These are phyloP conservation scores for Fomitiporia mediterranea DNA, from an alignment of 1,284 basidiomycete genomes.

Conservation along the genomic window DNA sequence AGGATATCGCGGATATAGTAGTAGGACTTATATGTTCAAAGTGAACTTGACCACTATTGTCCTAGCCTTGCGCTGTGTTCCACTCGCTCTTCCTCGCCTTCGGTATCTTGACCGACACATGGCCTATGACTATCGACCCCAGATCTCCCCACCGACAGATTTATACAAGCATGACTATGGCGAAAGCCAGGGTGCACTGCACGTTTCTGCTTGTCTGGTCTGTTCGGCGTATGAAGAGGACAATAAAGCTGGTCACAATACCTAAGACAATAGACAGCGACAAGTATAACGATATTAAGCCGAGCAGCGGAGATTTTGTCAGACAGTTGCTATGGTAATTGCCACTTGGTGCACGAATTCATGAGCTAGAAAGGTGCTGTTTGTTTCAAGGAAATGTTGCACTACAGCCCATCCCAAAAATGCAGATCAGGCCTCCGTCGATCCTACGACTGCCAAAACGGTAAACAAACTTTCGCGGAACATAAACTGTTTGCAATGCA, in stretches of 20 bases:
- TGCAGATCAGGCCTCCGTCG: not conserved
- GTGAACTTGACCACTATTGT: not conserved
- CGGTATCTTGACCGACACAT: not conserved
- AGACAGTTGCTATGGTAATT: no score
- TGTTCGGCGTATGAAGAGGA: not conserved
- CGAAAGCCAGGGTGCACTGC: no score
- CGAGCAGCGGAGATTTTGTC: no score
- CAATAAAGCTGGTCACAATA: not conserved
- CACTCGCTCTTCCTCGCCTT: not conserved
- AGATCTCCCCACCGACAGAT: no score
- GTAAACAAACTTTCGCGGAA: not conserved
- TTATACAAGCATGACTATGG: no score
- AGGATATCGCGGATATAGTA: no score
- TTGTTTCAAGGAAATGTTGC: no score
- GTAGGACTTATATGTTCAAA: not conserved
- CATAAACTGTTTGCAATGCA: not conserved
- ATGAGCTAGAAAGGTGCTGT: no score
- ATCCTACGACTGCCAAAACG: not conserved
- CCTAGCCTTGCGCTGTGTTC: not conserved
- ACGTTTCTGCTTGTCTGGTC: no score
- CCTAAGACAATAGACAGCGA: not conserved
- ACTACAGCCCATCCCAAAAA: not conserved
- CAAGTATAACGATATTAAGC: no score
- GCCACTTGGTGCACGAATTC: no score
- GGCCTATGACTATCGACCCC: not conserved